phyloP scores from a whole-genome alignment of 768 basidiomycete genomes.

The Phylloporus arenicola region DNA sequence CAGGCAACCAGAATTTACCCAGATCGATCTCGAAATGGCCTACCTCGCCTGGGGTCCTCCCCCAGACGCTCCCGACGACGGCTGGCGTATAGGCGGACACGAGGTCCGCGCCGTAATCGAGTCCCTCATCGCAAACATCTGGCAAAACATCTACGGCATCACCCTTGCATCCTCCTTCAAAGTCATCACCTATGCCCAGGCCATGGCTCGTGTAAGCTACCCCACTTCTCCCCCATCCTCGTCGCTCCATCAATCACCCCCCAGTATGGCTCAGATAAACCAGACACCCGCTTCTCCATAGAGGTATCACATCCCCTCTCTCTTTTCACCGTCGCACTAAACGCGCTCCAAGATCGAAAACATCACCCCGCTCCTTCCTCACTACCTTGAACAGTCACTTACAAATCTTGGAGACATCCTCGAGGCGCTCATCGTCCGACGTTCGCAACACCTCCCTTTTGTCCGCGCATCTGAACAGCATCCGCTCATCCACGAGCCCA shows the following conservation, averaged over 20 bases:
- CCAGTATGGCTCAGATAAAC: constrained; percentile 93
- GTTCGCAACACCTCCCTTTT: constrained; percentile 21
- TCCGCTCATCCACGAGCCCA: constrained; percentile 16
- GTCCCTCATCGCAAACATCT: constrained; percentile 65
- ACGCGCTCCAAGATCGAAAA: constrained; percentile 30
- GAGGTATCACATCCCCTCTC: constrained; percentile 51
- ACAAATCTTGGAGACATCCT: constrained; percentile 25
- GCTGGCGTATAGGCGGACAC: constrained; percentile 81
- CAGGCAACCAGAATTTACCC: constrained; percentile 95
- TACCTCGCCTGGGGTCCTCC: constrained; percentile 76
- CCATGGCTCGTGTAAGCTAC: constrained; percentile 75
- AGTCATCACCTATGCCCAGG: constrained; percentile 85
- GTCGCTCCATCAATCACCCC: constrained; percentile 14
- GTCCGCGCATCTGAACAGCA: constrained; percentile 23
- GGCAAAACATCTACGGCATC: constrained; percentile 63
- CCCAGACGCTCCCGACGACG: constrained; percentile 20
- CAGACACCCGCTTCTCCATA: constrained; percentile 82
- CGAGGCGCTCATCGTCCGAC: constrained; percentile 32
- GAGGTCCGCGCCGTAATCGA: constrained; percentile 82
- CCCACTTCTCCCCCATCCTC: constrained; percentile 7
- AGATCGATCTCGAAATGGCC: constrained; percentile 95
- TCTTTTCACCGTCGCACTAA: constrained; percentile 7
- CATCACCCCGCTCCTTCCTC: constrained; percentile 29
- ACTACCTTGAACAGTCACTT: constrained; percentile 20
- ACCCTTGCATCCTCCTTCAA: constrained; percentile 58